These are phyloP conservation scores for Colletotrichum viniferum DNA, from an alignment of 2,329 filamentous ascomycete genomes.

Conservation along the genomic window DNA sequence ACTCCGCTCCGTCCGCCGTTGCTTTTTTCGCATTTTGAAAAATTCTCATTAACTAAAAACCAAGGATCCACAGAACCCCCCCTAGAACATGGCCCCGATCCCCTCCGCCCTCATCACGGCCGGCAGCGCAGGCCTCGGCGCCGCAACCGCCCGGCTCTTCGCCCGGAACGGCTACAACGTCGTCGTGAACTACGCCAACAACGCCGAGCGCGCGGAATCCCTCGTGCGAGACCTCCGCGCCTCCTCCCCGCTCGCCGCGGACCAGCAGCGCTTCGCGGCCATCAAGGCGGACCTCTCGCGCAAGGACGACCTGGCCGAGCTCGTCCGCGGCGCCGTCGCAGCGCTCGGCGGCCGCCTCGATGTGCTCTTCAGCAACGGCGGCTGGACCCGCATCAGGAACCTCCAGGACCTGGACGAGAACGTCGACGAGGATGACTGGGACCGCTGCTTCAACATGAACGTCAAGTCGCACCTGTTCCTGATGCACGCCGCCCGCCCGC, in stretches of 20 bases:
- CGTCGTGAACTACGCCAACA: constrained; percentile 70
- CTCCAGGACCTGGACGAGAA: constrained; percentile 53
- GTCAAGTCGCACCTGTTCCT: constrained; percentile 55
- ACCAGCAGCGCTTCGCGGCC: constrained; percentile 44
- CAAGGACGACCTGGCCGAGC: constrained; percentile 60
- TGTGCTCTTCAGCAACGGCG: constrained; percentile 77
- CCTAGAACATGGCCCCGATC: not conserved
- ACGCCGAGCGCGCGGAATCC: constrained; percentile 56
- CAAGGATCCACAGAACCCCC: not conserved
- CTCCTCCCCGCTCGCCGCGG: constrained; percentile 31
- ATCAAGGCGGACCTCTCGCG: constrained; percentile 71
- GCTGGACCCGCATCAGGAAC: constrained; percentile 54
- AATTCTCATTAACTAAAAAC: not conserved
- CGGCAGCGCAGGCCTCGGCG: constrained; percentile 62
- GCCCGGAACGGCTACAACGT: constrained; percentile 66
- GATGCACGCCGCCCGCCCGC: constrained; percentile 44
- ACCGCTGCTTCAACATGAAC: constrained; percentile 52
- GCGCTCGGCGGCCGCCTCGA: constrained; percentile 69
- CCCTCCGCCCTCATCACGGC: constrained; percentile 38
- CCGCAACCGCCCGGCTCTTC: constrained; percentile 63
- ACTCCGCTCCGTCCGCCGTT: not conserved
- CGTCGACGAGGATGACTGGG: constrained; percentile 50
- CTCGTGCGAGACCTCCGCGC: constrained; percentile 54
- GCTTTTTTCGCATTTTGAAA: not conserved
- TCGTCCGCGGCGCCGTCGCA: constrained; percentile 63